These are phyloP conservation scores for Gnaphalium uliginosum DNA, from an alignment of 129 eudicot genomes.

Conservation along the genomic window DNA sequence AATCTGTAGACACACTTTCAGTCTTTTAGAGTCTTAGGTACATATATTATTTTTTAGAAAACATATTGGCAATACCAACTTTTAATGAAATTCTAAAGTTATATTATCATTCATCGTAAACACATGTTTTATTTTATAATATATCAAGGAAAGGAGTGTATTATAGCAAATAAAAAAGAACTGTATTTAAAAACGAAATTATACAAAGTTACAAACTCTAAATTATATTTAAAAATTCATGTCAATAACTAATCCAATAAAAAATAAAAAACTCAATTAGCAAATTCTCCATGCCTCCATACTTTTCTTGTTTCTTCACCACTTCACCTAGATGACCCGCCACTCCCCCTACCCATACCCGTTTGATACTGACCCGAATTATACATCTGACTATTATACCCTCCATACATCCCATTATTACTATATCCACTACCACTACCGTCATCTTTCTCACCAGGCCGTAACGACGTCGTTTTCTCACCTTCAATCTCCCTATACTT, in stretches of 20 bases:
- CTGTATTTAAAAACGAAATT: neutral
- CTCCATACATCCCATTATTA: slow-evolving; percentile 40
- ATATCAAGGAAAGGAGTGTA: too few species aligned
- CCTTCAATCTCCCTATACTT: slow-evolving; percentile 52
- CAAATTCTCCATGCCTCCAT: neutral
- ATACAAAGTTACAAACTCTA: slow-evolving; percentile 15
- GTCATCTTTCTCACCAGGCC: slow-evolving; percentile 22
- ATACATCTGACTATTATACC: slow-evolving; percentile 26
- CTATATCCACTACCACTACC: slow-evolving; percentile 6
- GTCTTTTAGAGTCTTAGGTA: too few species aligned
- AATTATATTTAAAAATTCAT: slow-evolving; percentile 4
- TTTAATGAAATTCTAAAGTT: too few species aligned
- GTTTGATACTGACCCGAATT: slow-evolving; percentile 27
- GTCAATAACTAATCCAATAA: slow-evolving; percentile 15
- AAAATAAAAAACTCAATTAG: neutral
- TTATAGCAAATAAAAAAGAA: neutral
- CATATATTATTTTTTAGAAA: too few species aligned
- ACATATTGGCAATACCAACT: too few species aligned
- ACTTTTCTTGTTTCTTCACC: neutral
- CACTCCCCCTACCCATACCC: slow-evolving; percentile 38
- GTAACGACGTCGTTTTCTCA: slow-evolving; percentile 39
- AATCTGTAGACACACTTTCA: too few species aligned
- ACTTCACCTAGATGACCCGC: slow-evolving; percentile 34
- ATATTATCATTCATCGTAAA: too few species aligned
- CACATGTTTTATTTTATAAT: too few species aligned